phyloP scores from a whole-genome alignment of 495 filamentous ascomycete species.

The Cenococcum geophilum region DNA sequence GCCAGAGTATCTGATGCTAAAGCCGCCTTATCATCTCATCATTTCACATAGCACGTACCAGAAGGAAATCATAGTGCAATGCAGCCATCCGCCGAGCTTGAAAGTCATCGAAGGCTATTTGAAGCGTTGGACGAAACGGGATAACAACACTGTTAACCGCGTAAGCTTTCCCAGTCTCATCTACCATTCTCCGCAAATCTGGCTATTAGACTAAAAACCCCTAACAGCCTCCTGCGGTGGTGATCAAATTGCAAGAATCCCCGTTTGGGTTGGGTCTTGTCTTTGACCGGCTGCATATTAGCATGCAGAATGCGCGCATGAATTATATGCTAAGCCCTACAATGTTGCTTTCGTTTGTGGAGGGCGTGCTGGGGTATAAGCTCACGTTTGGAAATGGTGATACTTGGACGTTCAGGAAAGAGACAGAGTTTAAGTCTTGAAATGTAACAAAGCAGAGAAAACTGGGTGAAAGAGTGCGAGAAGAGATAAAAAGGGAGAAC shows the following conservation, averaged over 20 bases:
- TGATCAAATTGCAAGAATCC: conserved; percentile 7
- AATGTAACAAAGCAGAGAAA: too few relatives aligned
- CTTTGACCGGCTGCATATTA: conserved; percentile 9
- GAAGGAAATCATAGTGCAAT: conserved; percentile 7
- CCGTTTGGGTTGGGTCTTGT: conserved; percentile 8
- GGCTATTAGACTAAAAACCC: not conserved
- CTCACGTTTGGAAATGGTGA: conserved; percentile 3
- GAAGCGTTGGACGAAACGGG: conserved; percentile 19
- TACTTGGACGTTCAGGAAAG: conserved; percentile 16
- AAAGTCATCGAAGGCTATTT: conserved; percentile 14
- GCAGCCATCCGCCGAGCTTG: conserved; percentile 14
- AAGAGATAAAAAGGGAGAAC: too few relatives aligned
- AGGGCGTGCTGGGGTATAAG: conserved; percentile 11
- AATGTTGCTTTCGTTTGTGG: conserved; percentile 11
- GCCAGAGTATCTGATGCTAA: conserved; percentile 17
- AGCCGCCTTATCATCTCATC: conserved; percentile 15
- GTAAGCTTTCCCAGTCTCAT: conserved; percentile 5
- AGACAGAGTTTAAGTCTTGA: conserved; percentile 6
- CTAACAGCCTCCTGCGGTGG: conserved; percentile 6
- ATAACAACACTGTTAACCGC: conserved; percentile 9
- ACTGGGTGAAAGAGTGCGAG: too few relatives aligned
- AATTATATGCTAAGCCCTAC: conserved; percentile 9
- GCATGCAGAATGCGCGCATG: conserved; percentile 1
- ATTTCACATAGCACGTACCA: not conserved
- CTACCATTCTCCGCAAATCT: not conserved